Evolutionary conservation across 1,139 yeast species (phyloP), one percentile per base, ranked within the genome.

Genomic region (Citeromyces hawaiiensis): DNA sequence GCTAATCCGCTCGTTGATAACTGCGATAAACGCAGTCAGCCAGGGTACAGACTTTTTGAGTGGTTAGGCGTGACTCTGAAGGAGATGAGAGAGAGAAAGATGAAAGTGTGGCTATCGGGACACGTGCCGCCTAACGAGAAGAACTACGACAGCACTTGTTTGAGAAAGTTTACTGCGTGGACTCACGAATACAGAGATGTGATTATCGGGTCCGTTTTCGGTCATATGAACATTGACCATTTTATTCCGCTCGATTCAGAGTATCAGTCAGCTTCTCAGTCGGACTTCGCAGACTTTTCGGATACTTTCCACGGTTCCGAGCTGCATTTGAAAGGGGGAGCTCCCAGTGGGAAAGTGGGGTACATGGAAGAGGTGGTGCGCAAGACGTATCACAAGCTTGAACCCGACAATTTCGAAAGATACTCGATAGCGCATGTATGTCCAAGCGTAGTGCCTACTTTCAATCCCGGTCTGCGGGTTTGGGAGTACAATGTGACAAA

Each of bases 161-260:
- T 72, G 48, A 65, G 86, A 41, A 83, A 83, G 54, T 79, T 76
- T 54, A 70, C 82, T 31, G 69, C 76, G 16, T 83, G 94, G 94
- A 61, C 76, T 35, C 75, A 83, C 50, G 94, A 83, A 52, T 85
- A 78, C 54, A 67, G 94, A 47, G 95, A 85, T 53, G 70, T 85
- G 30, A 79, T 85, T 36, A 66, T 85, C 45, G 94, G 95, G 21
- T 87, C 91, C 10, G 60, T 85, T 25, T 85, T 71, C 54, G 95
- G 95, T 0, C 95, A 85, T 53, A 85, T 85, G 94, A 85, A 85
- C 56, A 62, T 83, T 43, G 94, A 85, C 54, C 94, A 85, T 59
- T 83, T 83, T 52, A 67, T 82, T 38, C 85, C 94, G 0, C 64
- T 80, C 47, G 93, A 83, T 13, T 35, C 37, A 5, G 13, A 21